Conservation (phyloP, 805 yeast species). For the Hanseniaspora hatyaiensis region DNA sequence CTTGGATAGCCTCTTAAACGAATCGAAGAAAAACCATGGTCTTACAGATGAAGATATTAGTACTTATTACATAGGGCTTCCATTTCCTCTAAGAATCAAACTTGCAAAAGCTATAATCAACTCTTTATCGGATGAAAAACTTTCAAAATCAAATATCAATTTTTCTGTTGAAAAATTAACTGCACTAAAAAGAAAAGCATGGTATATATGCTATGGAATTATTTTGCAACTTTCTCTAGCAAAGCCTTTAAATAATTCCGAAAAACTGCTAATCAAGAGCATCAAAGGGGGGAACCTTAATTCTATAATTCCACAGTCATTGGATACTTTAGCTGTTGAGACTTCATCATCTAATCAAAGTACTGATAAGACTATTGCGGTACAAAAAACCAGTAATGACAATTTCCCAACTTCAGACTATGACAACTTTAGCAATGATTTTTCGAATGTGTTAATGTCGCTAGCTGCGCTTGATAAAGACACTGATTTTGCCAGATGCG, state of each 20-base stretch:
- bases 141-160: neutral
- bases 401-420: too few species aligned
- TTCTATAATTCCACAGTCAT: too few species aligned
- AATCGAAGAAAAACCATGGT: neutral
- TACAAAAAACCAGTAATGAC: too few species aligned
- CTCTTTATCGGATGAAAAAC: neutral
- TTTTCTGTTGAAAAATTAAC: neutral
- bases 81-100: slow-evolving; percentile 5
- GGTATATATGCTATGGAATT: slow-evolving; percentile 10
- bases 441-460: slow-evolving; percentile 5
- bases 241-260: neutral
- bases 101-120: slow-evolving; percentile 1
- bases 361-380: too few species aligned
- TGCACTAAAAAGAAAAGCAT: slow-evolving; percentile 1
- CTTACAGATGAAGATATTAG: slow-evolving; percentile 1
- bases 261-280: neutral
- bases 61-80: slow-evolving; percentile 3
- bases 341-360: too few species aligned
- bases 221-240: neutral
- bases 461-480: slow-evolving; percentile 10
- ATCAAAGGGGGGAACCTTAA: too few species aligned
- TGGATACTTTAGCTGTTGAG: too few species aligned
- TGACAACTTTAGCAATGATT: neutral
- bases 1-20: neutral
- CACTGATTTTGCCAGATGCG: slow-evolving; percentile 7